Evolutionary conservation across 352 stramenopile genomes (phyloP).

Genomic region (Pythium dissotocum): DNA sequence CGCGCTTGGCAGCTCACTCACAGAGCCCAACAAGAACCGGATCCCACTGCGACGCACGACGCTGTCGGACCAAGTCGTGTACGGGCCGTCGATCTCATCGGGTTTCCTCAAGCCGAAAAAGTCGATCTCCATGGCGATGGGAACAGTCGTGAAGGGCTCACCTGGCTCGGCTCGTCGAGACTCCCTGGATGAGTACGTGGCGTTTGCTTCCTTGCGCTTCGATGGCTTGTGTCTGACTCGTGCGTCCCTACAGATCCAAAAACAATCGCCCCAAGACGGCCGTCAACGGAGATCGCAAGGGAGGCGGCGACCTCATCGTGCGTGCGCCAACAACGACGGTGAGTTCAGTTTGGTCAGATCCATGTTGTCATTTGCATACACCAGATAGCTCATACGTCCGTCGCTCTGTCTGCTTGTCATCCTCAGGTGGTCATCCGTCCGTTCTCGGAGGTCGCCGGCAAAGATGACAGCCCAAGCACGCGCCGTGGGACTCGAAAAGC

Average conservation of each 20-base stretch:
- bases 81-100: constrained; percentile 59
- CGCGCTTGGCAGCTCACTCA: not conserved
- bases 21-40: constrained; percentile 53
- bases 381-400: not conserved
- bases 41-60: constrained; percentile 52
- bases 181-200: constrained; percentile 16
- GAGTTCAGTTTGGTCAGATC: not conserved
- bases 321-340: constrained; percentile 24
- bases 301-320: constrained; percentile 21
- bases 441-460: constrained; percentile 39
- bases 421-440: constrained; percentile 56
- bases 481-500: constrained; percentile 5
- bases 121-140: constrained; percentile 16
- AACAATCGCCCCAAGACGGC: constrained; percentile 15
- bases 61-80: constrained; percentile 65
- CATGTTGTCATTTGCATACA: not conserved
- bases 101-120: constrained; percentile 35
- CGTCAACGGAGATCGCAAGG: not conserved
- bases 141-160: not conserved
- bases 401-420: not conserved
- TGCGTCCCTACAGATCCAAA: constrained; percentile 1
- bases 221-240: not conserved
- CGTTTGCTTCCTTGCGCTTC: not conserved
- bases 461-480: constrained; percentile 5
- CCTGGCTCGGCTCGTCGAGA: constrained; percentile 14